Percentiles rank a stretch among this genome's conserved stretches.
phyloP scores from a whole-genome alignment of 768 basidiomycete genomes.

The Macrocybe gigantea region DNA sequence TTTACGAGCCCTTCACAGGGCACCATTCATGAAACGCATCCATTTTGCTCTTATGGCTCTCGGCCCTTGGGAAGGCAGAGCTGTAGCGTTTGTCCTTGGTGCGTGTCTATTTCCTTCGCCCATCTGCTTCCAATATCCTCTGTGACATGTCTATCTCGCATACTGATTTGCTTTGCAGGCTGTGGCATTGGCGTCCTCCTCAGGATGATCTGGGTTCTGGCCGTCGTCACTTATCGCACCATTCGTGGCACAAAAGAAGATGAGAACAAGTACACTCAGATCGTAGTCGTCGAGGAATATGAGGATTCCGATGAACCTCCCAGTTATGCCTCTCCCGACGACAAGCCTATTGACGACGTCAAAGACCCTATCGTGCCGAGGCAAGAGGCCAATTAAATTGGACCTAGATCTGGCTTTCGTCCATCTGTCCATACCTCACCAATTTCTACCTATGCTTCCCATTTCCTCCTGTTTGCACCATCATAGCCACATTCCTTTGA shows the following conservation, averaged over 20 bases:
- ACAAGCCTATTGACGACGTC: too few relatives aligned
- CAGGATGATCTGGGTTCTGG: constrained; percentile 74
- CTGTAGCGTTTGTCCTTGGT: constrained; percentile 80
- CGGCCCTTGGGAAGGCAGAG: constrained; percentile 79
- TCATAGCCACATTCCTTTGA: too few relatives aligned
- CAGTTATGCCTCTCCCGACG: too few relatives aligned
- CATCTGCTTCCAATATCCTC: not conserved
- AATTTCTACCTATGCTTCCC: too few relatives aligned
- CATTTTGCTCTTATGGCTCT: constrained; percentile 62
- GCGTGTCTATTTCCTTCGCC: constrained; percentile 6
- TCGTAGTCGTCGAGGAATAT: too few relatives aligned
- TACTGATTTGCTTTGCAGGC: constrained; percentile 32
- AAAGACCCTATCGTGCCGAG: too few relatives aligned
- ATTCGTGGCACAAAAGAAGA: constrained; percentile 12
- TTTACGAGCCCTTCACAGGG: constrained; percentile 20
- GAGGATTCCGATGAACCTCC: too few relatives aligned
- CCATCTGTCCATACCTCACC: too few relatives aligned
- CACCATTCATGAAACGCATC: constrained; percentile 53
- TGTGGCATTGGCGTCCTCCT: constrained; percentile 80
- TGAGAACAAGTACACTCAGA: too few relatives aligned
- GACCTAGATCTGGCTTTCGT: too few relatives aligned
- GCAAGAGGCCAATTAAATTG: too few relatives aligned
- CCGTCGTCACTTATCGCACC: constrained; percentile 54
- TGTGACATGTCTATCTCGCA: not conserved
- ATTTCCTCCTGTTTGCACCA: too few relatives aligned